A percentile compares a stretch with the other conserved stretches of the same genome.
Conservation (phyloP, 352 stramenopile genomes). For the Pythium dissotocum region DNA sequence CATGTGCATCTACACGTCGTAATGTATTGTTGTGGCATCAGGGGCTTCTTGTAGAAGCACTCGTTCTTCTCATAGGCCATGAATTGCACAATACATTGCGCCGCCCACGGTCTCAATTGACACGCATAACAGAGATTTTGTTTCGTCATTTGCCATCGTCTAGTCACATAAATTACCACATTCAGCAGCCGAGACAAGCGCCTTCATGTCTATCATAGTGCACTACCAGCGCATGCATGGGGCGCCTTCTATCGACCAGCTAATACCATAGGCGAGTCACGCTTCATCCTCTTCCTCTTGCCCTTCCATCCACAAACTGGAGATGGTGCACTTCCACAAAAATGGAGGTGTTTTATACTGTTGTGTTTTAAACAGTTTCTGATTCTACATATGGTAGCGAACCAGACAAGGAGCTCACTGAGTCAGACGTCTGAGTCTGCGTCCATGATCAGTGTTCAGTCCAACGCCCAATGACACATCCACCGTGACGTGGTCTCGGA, state of each 20-base stretch:
- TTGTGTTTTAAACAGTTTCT: no score
- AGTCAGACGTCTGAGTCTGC: not conserved
- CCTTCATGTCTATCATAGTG: not conserved
- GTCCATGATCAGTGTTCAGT: not conserved
- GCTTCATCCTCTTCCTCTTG: no score
- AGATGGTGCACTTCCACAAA: no score
- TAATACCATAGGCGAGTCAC: no score
- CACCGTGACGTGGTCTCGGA: no score
- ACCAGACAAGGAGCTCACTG: no score
- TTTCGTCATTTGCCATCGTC: conserved; percentile 40
- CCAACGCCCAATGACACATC: not conserved
- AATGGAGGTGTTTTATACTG: no score
- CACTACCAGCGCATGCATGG: no score
- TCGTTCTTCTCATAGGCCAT: conserved; percentile 43
- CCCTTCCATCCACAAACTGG: no score
- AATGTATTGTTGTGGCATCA: conserved; percentile 21
- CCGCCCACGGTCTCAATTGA: conserved; percentile 41
- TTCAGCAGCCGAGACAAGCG: not conserved
- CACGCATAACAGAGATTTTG: conserved; percentile 47
- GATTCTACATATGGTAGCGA: no score
- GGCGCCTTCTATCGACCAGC: no score
- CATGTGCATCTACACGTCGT: no score
- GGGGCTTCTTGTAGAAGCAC: conserved; percentile 6
- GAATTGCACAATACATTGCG: not conserved
- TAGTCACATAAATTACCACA: not conserved